Evolutionary conservation across 1,284 basidiomycete species (phyloP).

Genomic region (Ustilago bromivora): DNA sequence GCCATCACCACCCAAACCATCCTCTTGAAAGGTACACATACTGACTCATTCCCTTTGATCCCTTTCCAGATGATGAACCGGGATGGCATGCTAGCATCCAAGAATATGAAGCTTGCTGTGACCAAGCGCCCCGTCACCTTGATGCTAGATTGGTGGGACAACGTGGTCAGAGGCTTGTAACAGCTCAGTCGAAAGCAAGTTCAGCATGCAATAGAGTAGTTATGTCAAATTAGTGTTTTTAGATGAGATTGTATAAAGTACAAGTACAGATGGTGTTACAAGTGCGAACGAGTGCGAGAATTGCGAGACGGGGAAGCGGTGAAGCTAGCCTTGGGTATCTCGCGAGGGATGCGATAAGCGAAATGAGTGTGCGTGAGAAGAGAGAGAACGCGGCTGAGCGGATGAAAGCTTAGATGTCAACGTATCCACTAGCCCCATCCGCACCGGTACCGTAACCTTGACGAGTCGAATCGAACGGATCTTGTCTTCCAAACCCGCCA

Average conservation of each 20-base stretch:
- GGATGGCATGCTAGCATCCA: constrained; percentile 12
- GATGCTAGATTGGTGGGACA: constrained; percentile 32
- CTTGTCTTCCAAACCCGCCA: constrained; percentile 34
- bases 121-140: constrained; percentile 12
- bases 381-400: neutral
- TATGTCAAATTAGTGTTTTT: neutral
- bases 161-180: constrained; percentile 7
- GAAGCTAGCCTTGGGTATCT: constrained; percentile 30
- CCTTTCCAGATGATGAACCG: neutral
- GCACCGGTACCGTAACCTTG: constrained; percentile 30
- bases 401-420: constrained; percentile 43
- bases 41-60: no score
- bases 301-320: neutral
- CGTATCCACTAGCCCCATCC: constrained; percentile 47
- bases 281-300: constrained; percentile 12
- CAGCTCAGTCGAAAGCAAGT: neutral
- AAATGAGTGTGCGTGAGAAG: neutral
- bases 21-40: no score
- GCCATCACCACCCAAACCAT: no score
- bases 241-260: constrained; percentile 4
- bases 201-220: neutral
- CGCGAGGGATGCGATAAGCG: neutral
- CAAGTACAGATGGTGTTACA: constrained; percentile 43
- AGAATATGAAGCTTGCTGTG: constrained; percentile 13
- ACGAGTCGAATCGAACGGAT: constrained; percentile 38